phyloP scores from a whole-genome alignment of 768 basidiomycete genomes.

The Kwoniella bestiolae region DNA sequence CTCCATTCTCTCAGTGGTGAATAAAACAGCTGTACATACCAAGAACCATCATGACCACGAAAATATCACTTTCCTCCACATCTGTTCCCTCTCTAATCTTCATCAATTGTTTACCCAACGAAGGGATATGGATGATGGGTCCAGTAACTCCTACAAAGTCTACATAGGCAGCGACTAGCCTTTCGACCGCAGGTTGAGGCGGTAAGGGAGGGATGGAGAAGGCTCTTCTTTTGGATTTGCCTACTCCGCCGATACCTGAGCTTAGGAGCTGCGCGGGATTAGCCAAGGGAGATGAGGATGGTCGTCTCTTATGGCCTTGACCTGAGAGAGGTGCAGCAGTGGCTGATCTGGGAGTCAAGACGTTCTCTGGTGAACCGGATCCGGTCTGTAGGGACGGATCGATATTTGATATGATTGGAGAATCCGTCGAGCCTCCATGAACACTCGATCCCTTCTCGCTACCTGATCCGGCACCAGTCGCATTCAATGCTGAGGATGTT shows the following conservation, averaged over 20 bases:
- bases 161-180: slow-evolving; percentile 57
- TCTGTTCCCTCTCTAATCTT: slow-evolving; percentile 54
- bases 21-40: slow-evolving; percentile 31
- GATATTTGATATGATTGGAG: slow-evolving; percentile 3
- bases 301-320: slow-evolving; percentile 2
- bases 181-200: slow-evolving; percentile 56
- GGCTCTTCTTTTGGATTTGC: slow-evolving; percentile 29
- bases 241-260: slow-evolving; percentile 5
- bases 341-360: slow-evolving; percentile 22
- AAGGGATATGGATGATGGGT: slow-evolving; percentile 59
- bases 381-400: not conserved
- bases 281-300: slow-evolving; percentile 20
- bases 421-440: slow-evolving; percentile 20
- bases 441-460: slow-evolving; percentile 39
- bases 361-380: slow-evolving; percentile 19
- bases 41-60: slow-evolving; percentile 58
- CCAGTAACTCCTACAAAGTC: slow-evolving; percentile 58
- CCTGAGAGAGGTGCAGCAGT: not conserved
- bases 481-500: slow-evolving; percentile 18
- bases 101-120: slow-evolving; percentile 52
- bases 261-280: slow-evolving; percentile 11
- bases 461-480: slow-evolving; percentile 16
- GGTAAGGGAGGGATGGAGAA: slow-evolving; percentile 56
- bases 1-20: not conserved
- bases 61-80: slow-evolving; percentile 56